phyloP scores from a whole-genome alignment of 768 basidiomycete species.

The Omphalotus guepiniiformis region DNA sequence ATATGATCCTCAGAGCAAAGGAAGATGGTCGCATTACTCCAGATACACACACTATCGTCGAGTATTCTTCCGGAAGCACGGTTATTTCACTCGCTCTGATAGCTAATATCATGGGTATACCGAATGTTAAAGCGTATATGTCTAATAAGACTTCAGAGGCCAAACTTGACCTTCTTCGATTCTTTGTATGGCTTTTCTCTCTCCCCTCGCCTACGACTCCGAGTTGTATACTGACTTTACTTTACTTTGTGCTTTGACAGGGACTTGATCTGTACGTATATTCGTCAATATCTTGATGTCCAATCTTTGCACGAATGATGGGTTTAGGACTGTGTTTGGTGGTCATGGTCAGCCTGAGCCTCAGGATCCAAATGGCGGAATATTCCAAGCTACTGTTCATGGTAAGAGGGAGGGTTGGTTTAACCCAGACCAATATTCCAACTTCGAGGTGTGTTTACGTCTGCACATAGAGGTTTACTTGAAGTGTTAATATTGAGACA shows the following conservation, averaged over 20 bases:
- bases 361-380: constrained; percentile 19
- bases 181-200: constrained; percentile 17
- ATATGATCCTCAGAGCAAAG: constrained; percentile 20
- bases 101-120: constrained; percentile 18
- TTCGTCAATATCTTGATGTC: no score
- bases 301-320: no score
- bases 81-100: constrained; percentile 21
- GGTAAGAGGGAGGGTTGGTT: constrained; percentile 14
- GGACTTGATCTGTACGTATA: no score
- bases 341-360: constrained; percentile 20
- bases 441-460: constrained; percentile 11
- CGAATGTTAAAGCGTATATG: constrained; percentile 19
- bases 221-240: constrained; percentile 11
- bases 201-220: not conserved
- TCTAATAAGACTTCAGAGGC: constrained; percentile 20
- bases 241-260: no score
- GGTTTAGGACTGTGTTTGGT: constrained; percentile 17
- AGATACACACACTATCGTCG: constrained; percentile 21
- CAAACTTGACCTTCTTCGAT: constrained; percentile 19
- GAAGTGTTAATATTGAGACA: not conserved
- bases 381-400: constrained; percentile 14
- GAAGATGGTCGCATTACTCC: constrained; percentile 16
- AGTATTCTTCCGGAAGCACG: constrained; percentile 22
- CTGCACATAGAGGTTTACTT: not conserved
- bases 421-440: constrained; percentile 21